Evolutionary conservation across 2,329 filamentous ascomycete species (phyloP).

Genomic region (Clonostachys rhizophaga): DNA sequence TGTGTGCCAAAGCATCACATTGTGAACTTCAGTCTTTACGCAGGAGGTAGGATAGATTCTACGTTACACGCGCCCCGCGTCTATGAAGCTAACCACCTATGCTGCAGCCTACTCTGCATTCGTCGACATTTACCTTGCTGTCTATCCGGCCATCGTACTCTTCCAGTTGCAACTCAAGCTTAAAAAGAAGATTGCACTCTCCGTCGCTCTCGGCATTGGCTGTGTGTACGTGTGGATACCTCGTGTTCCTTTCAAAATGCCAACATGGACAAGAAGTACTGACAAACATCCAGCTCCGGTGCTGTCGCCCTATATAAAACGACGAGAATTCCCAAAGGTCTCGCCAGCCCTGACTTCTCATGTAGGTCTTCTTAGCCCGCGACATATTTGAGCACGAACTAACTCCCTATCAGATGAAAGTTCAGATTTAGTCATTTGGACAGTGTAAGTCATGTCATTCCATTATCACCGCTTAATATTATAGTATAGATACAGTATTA

Average conservation of each 20-base stretch:
- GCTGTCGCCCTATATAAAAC: conserved; percentile 21
- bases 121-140: conserved; percentile 34
- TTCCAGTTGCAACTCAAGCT: conserved; percentile 26
- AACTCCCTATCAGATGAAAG: conserved; percentile 6
- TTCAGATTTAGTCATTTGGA: conserved; percentile 29
- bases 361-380: conserved; percentile 5
- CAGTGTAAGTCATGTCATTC: conserved; percentile 17
- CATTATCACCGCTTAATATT: not conserved
- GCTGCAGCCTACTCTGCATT: conserved; percentile 22
- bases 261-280: not conserved
- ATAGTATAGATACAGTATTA: not conserved
- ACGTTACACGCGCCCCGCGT: not conserved
- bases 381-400: conserved; percentile 12
- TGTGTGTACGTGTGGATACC: conserved; percentile 18
- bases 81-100: not conserved
- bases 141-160: conserved; percentile 31
- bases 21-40: conserved; percentile 30
- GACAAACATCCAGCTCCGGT: conserved; percentile 1
- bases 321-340: conserved; percentile 13
- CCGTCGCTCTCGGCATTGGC: conserved; percentile 28
- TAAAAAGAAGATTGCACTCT: conserved; percentile 32
- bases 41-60: conserved; percentile 22
- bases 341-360: conserved; percentile 18
- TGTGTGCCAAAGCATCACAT: conserved; percentile 27
- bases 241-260: not conserved